phyloP scores from a whole-genome alignment of 164 flowering plant species.

The Nymphaea colorata region DNA sequence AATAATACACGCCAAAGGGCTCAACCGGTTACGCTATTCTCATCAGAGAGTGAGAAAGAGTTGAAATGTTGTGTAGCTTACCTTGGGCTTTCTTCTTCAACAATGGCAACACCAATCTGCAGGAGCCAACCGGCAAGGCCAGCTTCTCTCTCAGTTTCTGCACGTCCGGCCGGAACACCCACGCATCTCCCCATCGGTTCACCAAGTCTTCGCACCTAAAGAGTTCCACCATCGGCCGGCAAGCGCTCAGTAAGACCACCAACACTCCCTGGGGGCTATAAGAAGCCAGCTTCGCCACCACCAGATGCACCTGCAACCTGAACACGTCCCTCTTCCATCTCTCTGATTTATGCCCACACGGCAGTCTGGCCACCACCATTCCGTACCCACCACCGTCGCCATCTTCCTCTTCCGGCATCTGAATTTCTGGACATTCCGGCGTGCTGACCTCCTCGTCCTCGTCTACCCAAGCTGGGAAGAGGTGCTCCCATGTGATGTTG shows the following conservation, averaged over 20 bases:
- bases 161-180: constrained; percentile 47
- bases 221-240: constrained; percentile 85
- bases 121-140: constrained; percentile 73
- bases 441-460: background rate
- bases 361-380: constrained; percentile 59
- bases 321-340: constrained; percentile 54
- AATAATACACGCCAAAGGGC: too few relatives aligned
- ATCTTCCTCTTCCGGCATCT: background rate
- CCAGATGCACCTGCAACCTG: constrained; percentile 67
- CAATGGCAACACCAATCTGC: constrained; percentile 43
- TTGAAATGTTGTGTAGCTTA: background rate
- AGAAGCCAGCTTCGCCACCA: constrained; percentile 51
- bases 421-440: background rate
- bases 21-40: too few relatives aligned
- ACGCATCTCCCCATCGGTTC: constrained; percentile 61
- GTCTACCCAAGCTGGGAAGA: background rate
- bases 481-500: background rate
- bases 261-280: constrained; percentile 45
- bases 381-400: constrained; percentile 19
- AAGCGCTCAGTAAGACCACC: constrained; percentile 39
- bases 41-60: background rate
- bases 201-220: constrained; percentile 73
- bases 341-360: constrained; percentile 21
- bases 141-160: constrained; percentile 48
- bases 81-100: background rate